Base-by-base conservation (phyloP, 192 early-diverging fungal species). In the Geranomyces variabilis region DNA sequence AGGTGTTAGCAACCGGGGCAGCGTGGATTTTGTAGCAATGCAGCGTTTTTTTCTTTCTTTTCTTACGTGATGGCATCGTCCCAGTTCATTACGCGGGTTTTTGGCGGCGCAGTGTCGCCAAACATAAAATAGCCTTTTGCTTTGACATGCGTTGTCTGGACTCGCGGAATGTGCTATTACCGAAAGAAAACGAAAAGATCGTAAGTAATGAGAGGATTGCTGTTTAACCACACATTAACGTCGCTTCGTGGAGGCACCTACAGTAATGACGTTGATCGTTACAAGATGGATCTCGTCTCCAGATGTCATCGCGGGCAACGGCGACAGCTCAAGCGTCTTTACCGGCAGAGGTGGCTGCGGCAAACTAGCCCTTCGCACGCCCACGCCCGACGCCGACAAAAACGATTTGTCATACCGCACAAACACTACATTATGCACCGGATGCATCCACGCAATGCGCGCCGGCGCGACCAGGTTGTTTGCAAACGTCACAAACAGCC, bases 381-480 rank as follows among this genome's bases (percentile, higher is more conserved):
- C 62, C 6, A 21, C 44, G 7, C 61, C 70, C 33, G 19, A 12
- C 6, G 85, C 80, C 1, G 88, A 73, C 34, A 95, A 71, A 3
- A 90, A 81, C n/a, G 71, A 66, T 30, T 88, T 79, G 56, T 96
- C 89, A 67, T 94, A 97, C 41, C 90, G 86, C 22, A 97, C 59
- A 41, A 97, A 81, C 0, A 88, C 89, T 82, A 90, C 90, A 81
- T 94, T 95, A 72, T 90, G 89, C 12, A 86, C 82, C 0, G 93
- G 95, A 63, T 97, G 95, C 49, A 92, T 59, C 67, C 90, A 94
- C 2, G 89, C 75, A 28, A 96, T 75, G 63, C 86, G 88, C 21
- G 86, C 95, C 0, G 93, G 94, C 60, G 95, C 89, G 34, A 91
- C 87, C 15, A 93, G 82, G 46, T 86, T 88, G 69, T 93, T 89